Percentiles rank a stretch among this genome's conserved stretches.
Conservation (phyloP, 2,329 filamentous ascomycete species). For the Allantophomopsis cytisporea region DNA sequence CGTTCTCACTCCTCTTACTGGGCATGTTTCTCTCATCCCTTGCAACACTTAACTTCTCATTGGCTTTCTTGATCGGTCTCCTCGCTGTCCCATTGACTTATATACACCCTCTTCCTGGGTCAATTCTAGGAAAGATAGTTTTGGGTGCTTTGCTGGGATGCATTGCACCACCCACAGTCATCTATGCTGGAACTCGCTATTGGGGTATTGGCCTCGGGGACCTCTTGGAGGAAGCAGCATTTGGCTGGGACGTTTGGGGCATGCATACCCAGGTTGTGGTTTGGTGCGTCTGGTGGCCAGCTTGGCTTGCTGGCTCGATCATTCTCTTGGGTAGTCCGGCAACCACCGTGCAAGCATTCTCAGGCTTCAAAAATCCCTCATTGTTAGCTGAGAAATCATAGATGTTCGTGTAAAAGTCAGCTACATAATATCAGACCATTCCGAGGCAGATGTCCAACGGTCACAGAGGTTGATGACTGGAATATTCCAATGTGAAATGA, state of each 20-base stretch:
- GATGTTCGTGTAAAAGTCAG: too few species aligned
- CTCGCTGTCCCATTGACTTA: conserved; percentile 72
- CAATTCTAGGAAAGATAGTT: conserved; percentile 23
- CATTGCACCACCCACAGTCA: conserved; percentile 43
- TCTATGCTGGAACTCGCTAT: conserved; percentile 33
- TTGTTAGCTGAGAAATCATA: too few species aligned
- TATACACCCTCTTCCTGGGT: conserved; percentile 32
- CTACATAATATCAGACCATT: too few species aligned
- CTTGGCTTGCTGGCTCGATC: conserved; percentile 59
- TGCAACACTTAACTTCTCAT: conserved; percentile 89
- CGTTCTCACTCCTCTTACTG: conserved; percentile 81
- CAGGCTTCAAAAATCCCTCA: too few species aligned
- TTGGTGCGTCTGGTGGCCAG: conserved; percentile 95
- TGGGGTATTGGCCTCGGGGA: conserved; percentile 34
- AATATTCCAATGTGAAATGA: too few species aligned
- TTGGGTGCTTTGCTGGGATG: conserved; percentile 39
- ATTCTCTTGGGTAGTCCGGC: conserved; percentile 31
- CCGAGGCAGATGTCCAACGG: too few species aligned
- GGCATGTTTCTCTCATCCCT: conserved; percentile 87
- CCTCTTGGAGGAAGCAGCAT: conserved; percentile 60
- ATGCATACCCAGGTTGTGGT: conserved; percentile 80
- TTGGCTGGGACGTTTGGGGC: conserved; percentile 81
- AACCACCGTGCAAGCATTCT: conserved; percentile 1
- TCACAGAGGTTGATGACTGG: too few species aligned
- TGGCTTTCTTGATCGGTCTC: conserved; percentile 74